Conservation (phyloP, 2,329 filamentous ascomycete species). For the Fusarium fujikuroi region DNA sequence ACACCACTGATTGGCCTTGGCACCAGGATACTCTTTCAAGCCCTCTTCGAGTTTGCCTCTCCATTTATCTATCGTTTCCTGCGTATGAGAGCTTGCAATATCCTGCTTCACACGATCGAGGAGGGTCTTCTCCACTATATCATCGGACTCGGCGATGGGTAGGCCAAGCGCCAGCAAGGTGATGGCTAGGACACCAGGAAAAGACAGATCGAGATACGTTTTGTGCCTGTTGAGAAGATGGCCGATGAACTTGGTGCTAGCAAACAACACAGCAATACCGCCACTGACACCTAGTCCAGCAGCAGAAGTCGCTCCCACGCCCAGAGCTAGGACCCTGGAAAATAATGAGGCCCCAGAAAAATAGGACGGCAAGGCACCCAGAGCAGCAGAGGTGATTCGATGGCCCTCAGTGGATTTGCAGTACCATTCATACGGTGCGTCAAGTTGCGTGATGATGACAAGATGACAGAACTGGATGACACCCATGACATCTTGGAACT, state of each 20-base stretch:
- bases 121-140: neutral
- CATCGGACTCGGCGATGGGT: neutral
- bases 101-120: neutral
- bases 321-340: neutral
- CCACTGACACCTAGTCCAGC: neutral
- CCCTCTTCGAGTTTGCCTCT: neutral
- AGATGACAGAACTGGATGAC: neutral
- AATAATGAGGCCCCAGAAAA: neutral
- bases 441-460: slow-evolving; percentile 3
- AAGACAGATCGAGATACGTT: neutral
- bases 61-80: neutral
- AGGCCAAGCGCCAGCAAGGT: neutral
- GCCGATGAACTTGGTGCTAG: neutral
- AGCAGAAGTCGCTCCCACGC: neutral
- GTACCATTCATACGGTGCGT: slow-evolving; percentile 6
- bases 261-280: neutral
- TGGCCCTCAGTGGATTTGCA: neutral
- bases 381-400: neutral
- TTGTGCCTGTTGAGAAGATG: neutral
- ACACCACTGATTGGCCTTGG: neutral
- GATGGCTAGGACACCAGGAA: neutral
- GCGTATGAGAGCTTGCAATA: fast-evolving
- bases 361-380: neutral
- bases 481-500: neutral
- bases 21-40: neutral